These are phyloP conservation scores for Epichloe scottii DNA, from an alignment of 2,329 filamentous ascomycete species.

Conservation along the genomic window DNA sequence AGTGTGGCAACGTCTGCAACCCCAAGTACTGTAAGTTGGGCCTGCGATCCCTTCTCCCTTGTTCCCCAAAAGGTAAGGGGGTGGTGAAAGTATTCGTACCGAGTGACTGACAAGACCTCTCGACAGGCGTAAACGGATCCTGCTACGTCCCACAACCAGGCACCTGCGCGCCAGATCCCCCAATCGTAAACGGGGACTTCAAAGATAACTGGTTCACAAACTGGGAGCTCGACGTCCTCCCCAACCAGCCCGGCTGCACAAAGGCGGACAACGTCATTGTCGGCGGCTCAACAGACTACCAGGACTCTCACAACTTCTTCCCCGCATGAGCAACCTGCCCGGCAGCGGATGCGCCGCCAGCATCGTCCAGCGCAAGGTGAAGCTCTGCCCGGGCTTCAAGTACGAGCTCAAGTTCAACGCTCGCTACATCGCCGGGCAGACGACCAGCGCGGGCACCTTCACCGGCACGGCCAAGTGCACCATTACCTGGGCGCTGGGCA, in stretches of 20 bases:
- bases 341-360: background rate
- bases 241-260: background rate
- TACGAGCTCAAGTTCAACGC: background rate
- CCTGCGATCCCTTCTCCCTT: background rate
- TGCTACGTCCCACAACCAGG: background rate
- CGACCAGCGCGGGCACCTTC: background rate
- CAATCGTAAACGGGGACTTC: background rate
- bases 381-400: background rate
- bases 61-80: background rate
- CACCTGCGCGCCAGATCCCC: background rate
- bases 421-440: background rate
- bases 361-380: background rate
- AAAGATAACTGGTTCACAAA: background rate
- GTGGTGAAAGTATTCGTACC: too few species aligned
- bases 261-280: background rate
- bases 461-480: background rate
- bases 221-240: background rate
- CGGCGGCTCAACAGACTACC: background rate
- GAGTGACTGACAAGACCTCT: background rate
- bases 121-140: background rate
- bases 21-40: background rate
- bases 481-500: background rate
- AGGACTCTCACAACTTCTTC: background rate
- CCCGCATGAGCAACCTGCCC: background rate
- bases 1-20: background rate